A percentile compares a stretch with the other conserved stretches of the same genome.
These are phyloP conservation scores for Pholiota microspora DNA, from an alignment of 768 basidiomycete species.

Conservation along the genomic window DNA sequence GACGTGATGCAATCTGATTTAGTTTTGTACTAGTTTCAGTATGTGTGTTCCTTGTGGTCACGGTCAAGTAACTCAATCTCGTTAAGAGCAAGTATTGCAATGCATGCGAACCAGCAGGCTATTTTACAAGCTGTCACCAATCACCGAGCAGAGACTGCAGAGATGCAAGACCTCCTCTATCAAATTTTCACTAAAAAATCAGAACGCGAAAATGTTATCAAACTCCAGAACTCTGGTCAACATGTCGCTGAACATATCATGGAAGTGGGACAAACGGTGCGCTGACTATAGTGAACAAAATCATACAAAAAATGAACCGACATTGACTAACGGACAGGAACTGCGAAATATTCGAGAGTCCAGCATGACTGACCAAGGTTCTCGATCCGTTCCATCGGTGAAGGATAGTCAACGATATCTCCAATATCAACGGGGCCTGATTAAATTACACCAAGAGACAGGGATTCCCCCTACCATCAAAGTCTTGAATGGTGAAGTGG, in stretches of 20 bases:
- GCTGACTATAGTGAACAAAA: slow-evolving; percentile 1
- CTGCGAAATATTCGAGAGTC: slow-evolving; percentile 24
- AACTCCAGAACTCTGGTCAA: slow-evolving; percentile 39
- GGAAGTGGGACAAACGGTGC: slow-evolving; percentile 50
- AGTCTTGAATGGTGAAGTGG: slow-evolving; percentile 51
- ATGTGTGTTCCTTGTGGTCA: not conserved
- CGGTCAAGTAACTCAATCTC: not conserved
- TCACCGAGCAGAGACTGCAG: slow-evolving; percentile 32
- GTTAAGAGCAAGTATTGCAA: slow-evolving; percentile 27
- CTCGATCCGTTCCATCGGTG: slow-evolving; percentile 19
- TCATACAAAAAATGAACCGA: slow-evolving; percentile 1
- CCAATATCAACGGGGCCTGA: slow-evolving; percentile 43
- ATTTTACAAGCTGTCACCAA: slow-evolving; percentile 24
- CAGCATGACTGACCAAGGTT: not conserved
- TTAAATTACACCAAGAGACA: slow-evolving; percentile 46
- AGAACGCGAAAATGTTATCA: slow-evolving; percentile 35
- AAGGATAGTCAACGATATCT: slow-evolving; percentile 32
- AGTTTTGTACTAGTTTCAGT: not conserved
- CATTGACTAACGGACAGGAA: slow-evolving; percentile 21
- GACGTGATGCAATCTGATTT: not conserved
- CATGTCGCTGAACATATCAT: slow-evolving; percentile 45
- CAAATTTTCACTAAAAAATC: slow-evolving; percentile 35
- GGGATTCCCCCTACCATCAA: slow-evolving; percentile 54
- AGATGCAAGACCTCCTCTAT: slow-evolving; percentile 36
- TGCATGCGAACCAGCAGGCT: slow-evolving; percentile 28